phyloP scores from a whole-genome alignment of 2,329 filamentous ascomycete species.

The Beauveria australis region DNA sequence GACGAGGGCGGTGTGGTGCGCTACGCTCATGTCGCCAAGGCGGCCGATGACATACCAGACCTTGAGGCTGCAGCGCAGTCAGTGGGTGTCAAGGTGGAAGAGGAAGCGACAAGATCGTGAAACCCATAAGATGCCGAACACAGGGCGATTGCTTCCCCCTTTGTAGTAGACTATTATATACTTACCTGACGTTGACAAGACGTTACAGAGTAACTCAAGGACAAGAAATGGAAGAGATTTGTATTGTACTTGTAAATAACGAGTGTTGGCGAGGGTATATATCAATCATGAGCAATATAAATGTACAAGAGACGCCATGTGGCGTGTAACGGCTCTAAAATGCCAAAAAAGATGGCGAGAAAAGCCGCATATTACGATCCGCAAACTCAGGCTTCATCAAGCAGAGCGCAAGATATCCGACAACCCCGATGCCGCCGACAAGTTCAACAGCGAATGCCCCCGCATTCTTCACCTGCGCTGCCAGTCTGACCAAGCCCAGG shows the following conservation, averaged over 20 bases:
- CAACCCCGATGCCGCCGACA: conserved; percentile 62
- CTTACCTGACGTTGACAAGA: too few relatives aligned
- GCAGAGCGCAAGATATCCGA: conserved; percentile 66
- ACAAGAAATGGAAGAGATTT: not conserved
- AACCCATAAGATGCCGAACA: not conserved
- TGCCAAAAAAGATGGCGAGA: conserved; percentile 7
- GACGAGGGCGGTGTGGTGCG: conserved; percentile 23
- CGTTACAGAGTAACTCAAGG: too few relatives aligned
- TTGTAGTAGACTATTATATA: too few relatives aligned
- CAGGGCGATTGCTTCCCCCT: too few relatives aligned
- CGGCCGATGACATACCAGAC: conserved; percentile 25
- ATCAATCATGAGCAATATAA: not conserved
- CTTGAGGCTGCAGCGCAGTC: conserved; percentile 21
- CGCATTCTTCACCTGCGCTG: conserved; percentile 54
- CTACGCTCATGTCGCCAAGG: conserved; percentile 23
- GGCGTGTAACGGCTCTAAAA: not conserved
- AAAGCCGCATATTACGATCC: conserved; percentile 10
- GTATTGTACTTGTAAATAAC: not conserved
- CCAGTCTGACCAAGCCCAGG: conserved; percentile 65
- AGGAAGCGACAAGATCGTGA: not conserved
- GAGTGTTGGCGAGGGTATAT: not conserved
- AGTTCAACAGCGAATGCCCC: conserved; percentile 65
- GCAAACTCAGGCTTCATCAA: conserved; percentile 27
- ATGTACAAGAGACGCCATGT: not conserved
- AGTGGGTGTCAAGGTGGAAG: conserved; percentile 15